Percentiles rank a stretch among this genome's conserved stretches.
phyloP scores from a whole-genome alignment of 2,329 filamentous ascomycete species.

The Nigrograna mackinnonii region DNA sequence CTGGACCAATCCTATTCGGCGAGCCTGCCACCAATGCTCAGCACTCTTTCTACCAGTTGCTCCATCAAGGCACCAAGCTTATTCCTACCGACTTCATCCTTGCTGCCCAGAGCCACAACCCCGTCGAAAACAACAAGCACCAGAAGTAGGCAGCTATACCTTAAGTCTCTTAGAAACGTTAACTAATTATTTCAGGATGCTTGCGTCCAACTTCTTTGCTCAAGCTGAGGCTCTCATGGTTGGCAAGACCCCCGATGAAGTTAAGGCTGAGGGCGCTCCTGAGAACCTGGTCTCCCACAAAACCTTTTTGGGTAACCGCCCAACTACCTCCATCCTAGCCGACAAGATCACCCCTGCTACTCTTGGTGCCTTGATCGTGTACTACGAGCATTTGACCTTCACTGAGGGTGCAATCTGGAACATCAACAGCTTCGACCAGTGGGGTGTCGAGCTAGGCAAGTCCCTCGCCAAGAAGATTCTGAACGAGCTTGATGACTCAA shows the following conservation, averaged over 20 bases:
- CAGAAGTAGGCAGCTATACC: conserved; percentile 64
- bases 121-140: conserved; percentile 87
- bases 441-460: conserved; percentile 99
- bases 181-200: conserved; percentile 60
- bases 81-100: conserved; percentile 98
- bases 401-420: conserved; percentile 98
- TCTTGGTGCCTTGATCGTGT: conserved; percentile 92
- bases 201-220: conserved; percentile 89
- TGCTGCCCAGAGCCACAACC: conserved; percentile 95
- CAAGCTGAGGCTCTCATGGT: conserved; percentile 91
- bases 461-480: conserved; percentile 74
- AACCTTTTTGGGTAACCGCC: conserved; percentile 97
- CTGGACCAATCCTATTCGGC: conserved; percentile 92
- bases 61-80: conserved; percentile 98
- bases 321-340: conserved; percentile 92
- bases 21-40: conserved; percentile 99
- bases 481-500: conserved; percentile 79
- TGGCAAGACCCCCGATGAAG: conserved; percentile 80
- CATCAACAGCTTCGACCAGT: conserved; percentile 99
- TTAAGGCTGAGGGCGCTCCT: conserved; percentile 73
- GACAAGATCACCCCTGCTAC: conserved; percentile 93
- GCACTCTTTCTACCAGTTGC: conserved; percentile 99
- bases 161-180: neutral
- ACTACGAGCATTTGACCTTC: conserved; percentile 99
- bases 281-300: conserved; percentile 92